These are phyloP conservation scores for Rhizopogon vesiculosus DNA, from an alignment of 768 basidiomycete species.

Conservation along the genomic window DNA sequence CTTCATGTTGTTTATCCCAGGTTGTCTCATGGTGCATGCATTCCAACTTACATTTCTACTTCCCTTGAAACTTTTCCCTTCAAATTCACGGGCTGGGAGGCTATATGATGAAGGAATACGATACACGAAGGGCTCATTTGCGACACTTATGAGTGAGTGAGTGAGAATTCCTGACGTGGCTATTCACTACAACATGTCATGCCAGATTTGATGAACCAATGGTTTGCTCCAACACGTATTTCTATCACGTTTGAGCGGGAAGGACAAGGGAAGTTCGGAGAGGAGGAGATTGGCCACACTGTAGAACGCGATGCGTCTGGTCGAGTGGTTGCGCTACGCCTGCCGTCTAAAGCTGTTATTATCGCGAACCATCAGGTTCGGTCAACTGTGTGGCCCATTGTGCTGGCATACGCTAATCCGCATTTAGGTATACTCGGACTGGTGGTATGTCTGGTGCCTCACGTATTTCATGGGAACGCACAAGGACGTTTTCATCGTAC, in stretches of 20 bases:
- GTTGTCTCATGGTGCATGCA: constrained; percentile 63
- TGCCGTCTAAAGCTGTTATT: constrained; percentile 78
- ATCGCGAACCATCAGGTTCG: constrained; percentile 91
- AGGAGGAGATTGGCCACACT: constrained; percentile 52
- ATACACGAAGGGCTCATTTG: constrained; percentile 83
- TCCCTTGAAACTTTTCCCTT: constrained; percentile 60
- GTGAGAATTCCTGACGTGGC: constrained; percentile 19
- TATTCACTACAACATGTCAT: neutral
- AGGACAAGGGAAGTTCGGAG: constrained; percentile 59
- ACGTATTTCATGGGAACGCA: constrained; percentile 68
- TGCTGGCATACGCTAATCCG: neutral
- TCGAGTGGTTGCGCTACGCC: constrained; percentile 50
- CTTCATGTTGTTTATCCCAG: constrained; percentile 53
- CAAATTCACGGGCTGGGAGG: constrained; percentile 41
- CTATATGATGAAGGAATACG: constrained; percentile 69
- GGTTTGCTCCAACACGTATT: constrained; percentile 76
- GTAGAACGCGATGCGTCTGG: constrained; percentile 56
- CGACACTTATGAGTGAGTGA: constrained; percentile 69
- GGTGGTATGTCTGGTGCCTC: constrained; percentile 88
- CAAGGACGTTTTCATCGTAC: constrained; percentile 78
- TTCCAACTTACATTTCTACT: constrained; percentile 72
- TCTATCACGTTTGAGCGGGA: constrained; percentile 69
- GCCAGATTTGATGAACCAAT: constrained; percentile 73
- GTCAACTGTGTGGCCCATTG: neutral
- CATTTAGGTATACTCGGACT: constrained; percentile 66